phyloP scores from a whole-genome alignment of 139 green algal species.

The Chlorella sp. region DNA sequence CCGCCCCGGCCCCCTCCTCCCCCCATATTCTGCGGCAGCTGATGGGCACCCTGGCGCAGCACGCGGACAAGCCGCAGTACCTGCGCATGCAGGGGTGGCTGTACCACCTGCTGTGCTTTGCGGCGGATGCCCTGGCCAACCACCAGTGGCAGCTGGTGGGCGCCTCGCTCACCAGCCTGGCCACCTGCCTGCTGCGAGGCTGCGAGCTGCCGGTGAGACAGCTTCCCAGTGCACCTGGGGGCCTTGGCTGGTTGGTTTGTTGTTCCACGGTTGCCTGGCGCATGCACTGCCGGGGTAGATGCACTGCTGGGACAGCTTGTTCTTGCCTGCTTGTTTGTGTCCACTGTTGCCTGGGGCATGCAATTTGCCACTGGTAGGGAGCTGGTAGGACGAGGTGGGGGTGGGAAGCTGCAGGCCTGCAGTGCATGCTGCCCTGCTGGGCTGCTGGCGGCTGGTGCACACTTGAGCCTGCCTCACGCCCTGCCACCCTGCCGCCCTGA shows the following conservation, averaged over 20 bases:
- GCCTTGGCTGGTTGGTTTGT: no score
- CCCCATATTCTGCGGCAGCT: background rate
- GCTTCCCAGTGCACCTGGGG: background rate
- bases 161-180: slow-evolving; percentile 49
- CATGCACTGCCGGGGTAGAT: background rate
- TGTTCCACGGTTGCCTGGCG: background rate
- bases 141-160: slow-evolving; percentile 40
- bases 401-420: background rate
- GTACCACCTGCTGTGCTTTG: slow-evolving; percentile 73
- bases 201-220: slow-evolving; percentile 35
- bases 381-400: background rate
- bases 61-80: slow-evolving; percentile 13
- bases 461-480: no score
- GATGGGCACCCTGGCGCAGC: slow-evolving; percentile 36
- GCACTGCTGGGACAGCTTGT: background rate
- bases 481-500: background rate
- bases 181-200: slow-evolving; percentile 46
- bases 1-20: background rate
- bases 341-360: background rate
- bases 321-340: no score
- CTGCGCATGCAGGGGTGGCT: slow-evolving; percentile 65
- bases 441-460: no score
- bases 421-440: no score
- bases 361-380: background rate
- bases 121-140: slow-evolving; percentile 67